Conservation (phyloP, 352 stramenopile genomes). For the Phytophthora constricta region DNA sequence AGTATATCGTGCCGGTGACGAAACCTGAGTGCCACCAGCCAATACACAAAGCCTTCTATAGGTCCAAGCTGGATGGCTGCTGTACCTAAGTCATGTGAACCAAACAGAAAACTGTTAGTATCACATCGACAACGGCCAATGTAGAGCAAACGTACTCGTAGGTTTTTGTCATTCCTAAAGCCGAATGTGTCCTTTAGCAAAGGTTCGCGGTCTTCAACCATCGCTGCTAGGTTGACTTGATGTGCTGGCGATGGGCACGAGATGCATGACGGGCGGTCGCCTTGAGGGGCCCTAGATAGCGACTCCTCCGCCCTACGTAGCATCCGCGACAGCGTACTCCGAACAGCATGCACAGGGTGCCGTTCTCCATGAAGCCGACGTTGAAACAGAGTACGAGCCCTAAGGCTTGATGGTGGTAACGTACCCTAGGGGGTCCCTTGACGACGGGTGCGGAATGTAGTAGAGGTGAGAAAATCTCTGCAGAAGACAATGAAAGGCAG, state of each 20-base stretch:
- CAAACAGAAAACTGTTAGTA: neutral
- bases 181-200: neutral
- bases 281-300: neutral
- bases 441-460: too few species aligned
- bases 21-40: slow-evolving; percentile 19
- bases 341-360: neutral
- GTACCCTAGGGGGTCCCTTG: neutral
- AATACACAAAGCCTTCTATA: slow-evolving; percentile 19
- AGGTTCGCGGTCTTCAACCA: neutral
- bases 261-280: neutral
- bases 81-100: too few species aligned
- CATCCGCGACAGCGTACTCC: neutral
- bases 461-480: neutral
- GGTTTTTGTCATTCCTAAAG: slow-evolving; percentile 1
- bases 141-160: neutral
- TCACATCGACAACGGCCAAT: neutral
- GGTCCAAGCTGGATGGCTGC: neutral
- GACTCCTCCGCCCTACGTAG: neutral
- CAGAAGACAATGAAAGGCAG: neutral
- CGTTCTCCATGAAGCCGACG: neutral
- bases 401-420: neutral
- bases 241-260: neutral
- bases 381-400: neutral
- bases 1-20: slow-evolving; percentile 11
- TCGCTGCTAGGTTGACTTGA: too few species aligned